Evolutionary conservation across 768 basidiomycete genomes (phyloP).

Genomic region (Dacryopinax primogenitus): DNA sequence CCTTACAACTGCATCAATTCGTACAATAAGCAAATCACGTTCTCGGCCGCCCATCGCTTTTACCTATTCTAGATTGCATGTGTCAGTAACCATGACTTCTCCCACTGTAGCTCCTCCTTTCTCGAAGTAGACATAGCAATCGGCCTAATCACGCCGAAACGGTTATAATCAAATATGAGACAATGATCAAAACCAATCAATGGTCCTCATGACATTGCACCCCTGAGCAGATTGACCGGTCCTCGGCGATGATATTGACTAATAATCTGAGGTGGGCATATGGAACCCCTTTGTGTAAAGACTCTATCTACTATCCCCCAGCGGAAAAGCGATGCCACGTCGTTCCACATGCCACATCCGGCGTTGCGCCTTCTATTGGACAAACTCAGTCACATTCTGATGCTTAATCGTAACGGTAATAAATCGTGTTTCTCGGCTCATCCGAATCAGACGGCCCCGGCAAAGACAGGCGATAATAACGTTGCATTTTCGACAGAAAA

Average conservation of each 20-base stretch:
- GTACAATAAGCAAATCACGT: constrained; percentile 10
- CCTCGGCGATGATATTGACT: background rate
- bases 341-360: background rate
- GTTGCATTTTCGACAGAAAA: background rate
- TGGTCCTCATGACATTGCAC: background rate
- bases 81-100: constrained; percentile 8
- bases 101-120: constrained; percentile 3
- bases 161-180: constrained; percentile 7
- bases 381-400: constrained; percentile 9
- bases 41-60: background rate
- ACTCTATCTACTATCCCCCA: background rate
- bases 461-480: background rate
- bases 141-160: background rate
- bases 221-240: background rate
- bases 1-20: background rate
- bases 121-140: constrained; percentile 8
- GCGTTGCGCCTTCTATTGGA: background rate
- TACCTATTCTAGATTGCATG: constrained; percentile 7
- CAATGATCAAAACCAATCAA: constrained; percentile 5
- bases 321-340: background rate
- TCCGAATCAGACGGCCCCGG: background rate
- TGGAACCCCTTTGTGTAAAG: background rate
- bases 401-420: background rate
- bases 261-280: background rate
- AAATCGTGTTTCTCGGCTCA: background rate